Conservation (phyloP, 1,284 basidiomycete species). For the Pyrrhoderma noxium region DNA sequence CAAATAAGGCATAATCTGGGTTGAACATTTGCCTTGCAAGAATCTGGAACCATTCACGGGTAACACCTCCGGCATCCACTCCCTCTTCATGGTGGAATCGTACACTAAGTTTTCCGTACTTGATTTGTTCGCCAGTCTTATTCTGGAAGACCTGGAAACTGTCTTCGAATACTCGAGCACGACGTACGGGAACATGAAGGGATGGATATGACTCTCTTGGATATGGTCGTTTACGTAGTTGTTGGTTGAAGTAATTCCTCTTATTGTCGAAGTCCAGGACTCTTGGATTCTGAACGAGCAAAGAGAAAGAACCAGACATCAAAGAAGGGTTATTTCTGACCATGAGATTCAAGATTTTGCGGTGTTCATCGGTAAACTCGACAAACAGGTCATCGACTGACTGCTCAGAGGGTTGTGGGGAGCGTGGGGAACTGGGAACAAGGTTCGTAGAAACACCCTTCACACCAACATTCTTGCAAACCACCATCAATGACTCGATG, state of each 20-base stretch:
- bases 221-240: slow-evolving; percentile 82
- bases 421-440: slow-evolving; percentile 57
- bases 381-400: slow-evolving; percentile 88
- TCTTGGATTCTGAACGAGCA: slow-evolving; percentile 92
- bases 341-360: slow-evolving; percentile 95
- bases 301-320: slow-evolving; percentile 97
- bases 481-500: slow-evolving; percentile 95
- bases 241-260: slow-evolving; percentile 96
- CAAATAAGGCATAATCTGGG: slow-evolving; percentile 98
- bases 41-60: slow-evolving; percentile 98
- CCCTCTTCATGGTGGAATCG: slow-evolving; percentile 98
- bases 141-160: slow-evolving; percentile 91
- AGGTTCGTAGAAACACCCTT: slow-evolving; percentile 42
- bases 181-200: slow-evolving; percentile 87
- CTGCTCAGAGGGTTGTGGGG: slow-evolving; percentile 58
- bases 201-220: slow-evolving; percentile 77
- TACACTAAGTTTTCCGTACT: slow-evolving; percentile 95
- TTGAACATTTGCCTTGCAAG: slow-evolving; percentile 99
- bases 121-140: slow-evolving; percentile 92
- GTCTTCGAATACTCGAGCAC: slow-evolving; percentile 94
- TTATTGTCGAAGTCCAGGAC: slow-evolving; percentile 99
- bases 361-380: slow-evolving; percentile 89
- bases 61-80: slow-evolving; percentile 97
- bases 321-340: slow-evolving; percentile 96
- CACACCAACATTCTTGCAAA: slow-evolving; percentile 88